These are phyloP conservation scores for Byssothecium circinans DNA, from an alignment of 2,329 filamentous ascomycete species.

Conservation along the genomic window DNA sequence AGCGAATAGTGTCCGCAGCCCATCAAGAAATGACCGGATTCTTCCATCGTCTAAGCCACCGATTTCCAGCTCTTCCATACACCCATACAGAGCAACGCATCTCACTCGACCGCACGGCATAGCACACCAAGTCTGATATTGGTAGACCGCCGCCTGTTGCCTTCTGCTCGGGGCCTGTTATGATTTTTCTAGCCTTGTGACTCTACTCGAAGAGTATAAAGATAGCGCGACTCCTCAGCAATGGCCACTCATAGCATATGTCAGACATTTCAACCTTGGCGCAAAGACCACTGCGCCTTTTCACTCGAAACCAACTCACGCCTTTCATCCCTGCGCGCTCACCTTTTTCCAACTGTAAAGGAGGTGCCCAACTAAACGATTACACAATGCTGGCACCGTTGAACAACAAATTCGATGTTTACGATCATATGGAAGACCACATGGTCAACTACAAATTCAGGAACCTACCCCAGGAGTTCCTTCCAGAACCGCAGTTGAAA, in stretches of 20 bases:
- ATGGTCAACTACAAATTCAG: slow-evolving; percentile 8
- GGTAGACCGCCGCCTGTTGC: neutral
- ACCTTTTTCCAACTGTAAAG: neutral
- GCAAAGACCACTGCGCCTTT: neutral
- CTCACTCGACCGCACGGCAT: neutral
- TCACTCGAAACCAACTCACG: neutral
- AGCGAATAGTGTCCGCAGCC: slow-evolving; percentile 2
- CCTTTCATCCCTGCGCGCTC: neutral
- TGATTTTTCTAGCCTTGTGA: slow-evolving; percentile 2
- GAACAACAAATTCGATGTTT: neutral
- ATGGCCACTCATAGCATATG: neutral
- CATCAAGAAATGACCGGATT: neutral
- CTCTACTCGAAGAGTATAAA: neutral
- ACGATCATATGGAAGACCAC: slow-evolving; percentile 6
- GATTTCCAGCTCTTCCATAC: neutral
- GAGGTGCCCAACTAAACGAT: no score
- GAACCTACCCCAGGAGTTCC: slow-evolving; percentile 8
- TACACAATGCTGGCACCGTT: neutral
- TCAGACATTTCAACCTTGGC: slow-evolving; percentile 3
- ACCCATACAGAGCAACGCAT: neutral
- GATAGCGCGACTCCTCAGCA: neutral
- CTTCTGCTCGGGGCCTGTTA: neutral
- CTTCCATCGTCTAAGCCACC: slow-evolving; percentile 9
- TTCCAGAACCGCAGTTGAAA: slow-evolving; percentile 8
- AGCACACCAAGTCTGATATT: neutral